Evolutionary conservation across 1,139 yeast species (phyloP).

Genomic region (Geotrichum klebahnii): DNA sequence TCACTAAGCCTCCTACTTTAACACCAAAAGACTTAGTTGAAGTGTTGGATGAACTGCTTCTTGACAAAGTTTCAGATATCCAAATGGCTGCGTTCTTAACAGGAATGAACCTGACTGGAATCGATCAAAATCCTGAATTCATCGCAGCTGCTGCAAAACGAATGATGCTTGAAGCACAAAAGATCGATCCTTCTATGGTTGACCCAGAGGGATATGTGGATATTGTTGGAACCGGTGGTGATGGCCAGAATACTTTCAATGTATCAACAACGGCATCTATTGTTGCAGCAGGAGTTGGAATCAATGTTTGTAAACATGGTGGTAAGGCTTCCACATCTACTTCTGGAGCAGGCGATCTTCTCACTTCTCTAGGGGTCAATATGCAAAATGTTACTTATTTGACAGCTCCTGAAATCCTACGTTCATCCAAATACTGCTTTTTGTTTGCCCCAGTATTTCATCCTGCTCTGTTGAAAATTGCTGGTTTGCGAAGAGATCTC

Average conservation of each 20-base stretch:
- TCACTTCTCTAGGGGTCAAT: slow-evolving; percentile 72
- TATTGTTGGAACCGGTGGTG: slow-evolving; percentile 98
- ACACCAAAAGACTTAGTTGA: slow-evolving; percentile 56
- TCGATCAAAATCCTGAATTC: slow-evolving; percentile 77
- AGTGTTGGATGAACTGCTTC: slow-evolving; percentile 58
- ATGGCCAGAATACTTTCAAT: slow-evolving; percentile 93
- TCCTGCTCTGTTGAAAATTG: slow-evolving; percentile 85
- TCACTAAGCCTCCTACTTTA: slow-evolving; percentile 56
- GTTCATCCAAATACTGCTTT: slow-evolving; percentile 58
- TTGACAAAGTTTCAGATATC: slow-evolving; percentile 58
- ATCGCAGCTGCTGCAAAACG: slow-evolving; percentile 81
- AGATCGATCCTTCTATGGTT: slow-evolving; percentile 38
- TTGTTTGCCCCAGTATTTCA: slow-evolving; percentile 93
- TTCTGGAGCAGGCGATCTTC: slow-evolving; percentile 89
- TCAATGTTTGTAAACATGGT: slow-evolving; percentile 85
- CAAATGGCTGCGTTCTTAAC: slow-evolving; percentile 79
- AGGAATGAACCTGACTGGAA: slow-evolving; percentile 62
- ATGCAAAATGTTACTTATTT: slow-evolving; percentile 58
- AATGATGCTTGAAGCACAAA: slow-evolving; percentile 49
- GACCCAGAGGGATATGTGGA: slow-evolving; percentile 63
- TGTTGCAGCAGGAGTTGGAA: slow-evolving; percentile 86
- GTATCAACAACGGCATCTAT: slow-evolving; percentile 94
- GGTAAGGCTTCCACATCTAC: slow-evolving; percentile 93
- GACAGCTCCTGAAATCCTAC: slow-evolving; percentile 64
- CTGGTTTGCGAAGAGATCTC: slow-evolving; percentile 64